Conservation (phyloP, 2,329 filamentous ascomycete species). For the Arthroderma sp. region DNA sequence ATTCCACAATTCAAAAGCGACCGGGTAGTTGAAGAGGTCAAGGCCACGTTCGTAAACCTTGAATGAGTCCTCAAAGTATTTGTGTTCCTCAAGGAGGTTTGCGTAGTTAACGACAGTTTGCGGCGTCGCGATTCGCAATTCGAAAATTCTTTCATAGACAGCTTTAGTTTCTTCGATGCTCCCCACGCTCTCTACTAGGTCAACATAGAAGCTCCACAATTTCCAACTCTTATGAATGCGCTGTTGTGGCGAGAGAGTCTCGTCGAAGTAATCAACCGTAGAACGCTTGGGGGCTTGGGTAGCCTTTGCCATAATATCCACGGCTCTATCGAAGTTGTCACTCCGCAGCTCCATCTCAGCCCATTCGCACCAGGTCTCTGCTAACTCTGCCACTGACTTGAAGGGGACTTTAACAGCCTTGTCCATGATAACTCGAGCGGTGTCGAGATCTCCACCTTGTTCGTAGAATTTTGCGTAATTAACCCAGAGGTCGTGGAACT, state of each 20-base stretch:
- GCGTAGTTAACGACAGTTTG: conserved; percentile 98
- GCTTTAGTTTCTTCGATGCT: conserved; percentile 83
- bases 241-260: conserved; percentile 84
- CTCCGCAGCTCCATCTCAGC: conserved; percentile 94
- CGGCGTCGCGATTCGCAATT: conserved; percentile 91
- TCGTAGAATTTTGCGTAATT: conserved; percentile 98
- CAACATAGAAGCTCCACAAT: conserved; percentile 97
- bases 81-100: conserved; percentile 83
- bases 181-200: conserved; percentile 87
- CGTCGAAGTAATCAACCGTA: conserved; percentile 99
- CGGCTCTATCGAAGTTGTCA: conserved; percentile 89
- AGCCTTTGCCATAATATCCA: conserved; percentile 93
- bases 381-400: conserved; percentile 91
- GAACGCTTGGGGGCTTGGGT: conserved; percentile 93
- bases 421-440: conserved; percentile 84
- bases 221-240: conserved; percentile 99
- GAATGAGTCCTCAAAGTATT: conserved; percentile 95
- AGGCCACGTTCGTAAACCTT: conserved; percentile 93
- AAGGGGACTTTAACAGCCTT: conserved; percentile 97
- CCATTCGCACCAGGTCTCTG: conserved; percentile 99
- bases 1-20: conserved; percentile 98
- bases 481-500: conserved; percentile 89
- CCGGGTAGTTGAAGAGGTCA: conserved; percentile 96
- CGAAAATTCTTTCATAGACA: conserved; percentile 95
- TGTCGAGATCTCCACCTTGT: conserved; percentile 66